Evolutionary conservation across 768 basidiomycete genomes (phyloP), one percentile per base, ranked within the genome.

Genomic region (Hemileccinum impolitum): DNA sequence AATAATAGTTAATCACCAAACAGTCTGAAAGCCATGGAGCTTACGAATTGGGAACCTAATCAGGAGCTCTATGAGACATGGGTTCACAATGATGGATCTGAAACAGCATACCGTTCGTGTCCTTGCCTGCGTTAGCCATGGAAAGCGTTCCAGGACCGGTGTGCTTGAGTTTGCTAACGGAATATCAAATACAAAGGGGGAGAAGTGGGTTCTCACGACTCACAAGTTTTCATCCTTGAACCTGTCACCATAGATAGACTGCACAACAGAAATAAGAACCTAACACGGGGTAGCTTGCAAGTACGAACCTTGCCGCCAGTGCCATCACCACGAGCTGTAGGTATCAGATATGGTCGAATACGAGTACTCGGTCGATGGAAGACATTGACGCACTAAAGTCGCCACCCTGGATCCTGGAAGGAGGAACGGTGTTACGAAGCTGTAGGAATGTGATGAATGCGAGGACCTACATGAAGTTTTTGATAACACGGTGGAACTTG

Each of bases 191-290:
- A 21, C 37, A n/a, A 15, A 23, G 0, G 35, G 3, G 19, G 44
- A 23, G 11, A 21, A 14, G 21, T 2, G 14, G 13, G 21, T n/a
- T 1, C 19, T 18, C 15, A 14, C 36, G 25, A 62, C 83, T 67
- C 57, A 91, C 90, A 94, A 94, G 78, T 97, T 98, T 76, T 98
- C 96, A 58, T 98, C 95, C 46, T 85, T 77, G 70, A 99, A 99
- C 63, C 76, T 78, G 58, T 85, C 82, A 40, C 93, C 93, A 61
- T 94, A 94, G 71, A 95, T 94, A 30, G 92, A 91, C 85, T 88
- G 43, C 3, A 25, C 1, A 34, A 44, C 6, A 37, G 26, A 30
- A 32, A 31, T 55, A 11, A 54, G 54, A 38, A 35, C 44, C 15
- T 25, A 25, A 28, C 12, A 46, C n/a, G 17, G 9, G 30, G 38